A percentile compares a stretch with the other conserved stretches of the same genome.
phyloP scores from a whole-genome alignment of 768 basidiomycete genomes.

The Russula foetens region DNA sequence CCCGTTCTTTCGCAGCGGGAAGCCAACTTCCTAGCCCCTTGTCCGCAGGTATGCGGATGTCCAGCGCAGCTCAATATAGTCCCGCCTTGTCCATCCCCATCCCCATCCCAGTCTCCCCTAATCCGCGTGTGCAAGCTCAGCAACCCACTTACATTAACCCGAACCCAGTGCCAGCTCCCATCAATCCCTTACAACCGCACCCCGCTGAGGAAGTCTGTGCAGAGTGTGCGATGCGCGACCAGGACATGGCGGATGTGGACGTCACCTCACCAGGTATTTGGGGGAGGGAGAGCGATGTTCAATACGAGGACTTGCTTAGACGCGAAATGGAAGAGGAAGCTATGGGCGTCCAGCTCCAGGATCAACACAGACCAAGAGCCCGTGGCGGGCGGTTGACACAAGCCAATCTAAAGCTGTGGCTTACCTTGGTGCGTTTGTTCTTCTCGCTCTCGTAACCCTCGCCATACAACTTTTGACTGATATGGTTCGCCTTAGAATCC shows the following conservation, averaged over 20 bases:
- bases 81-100: conserved; percentile 26
- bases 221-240: conserved; percentile 97
- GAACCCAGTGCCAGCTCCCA: conserved; percentile 39
- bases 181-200: conserved; percentile 45
- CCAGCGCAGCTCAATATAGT: neutral
- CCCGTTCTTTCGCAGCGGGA: neutral
- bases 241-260: conserved; percentile 95
- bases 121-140: conserved; percentile 58
- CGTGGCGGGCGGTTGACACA: conserved; percentile 66
- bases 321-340: conserved; percentile 66
- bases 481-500: conserved; percentile 57
- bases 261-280: conserved; percentile 82
- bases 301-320: conserved; percentile 66
- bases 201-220: conserved; percentile 78
- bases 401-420: conserved; percentile 74
- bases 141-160: conserved; percentile 74
- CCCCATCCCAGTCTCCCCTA: conserved; percentile 56
- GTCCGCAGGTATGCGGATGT: conserved; percentile 8
- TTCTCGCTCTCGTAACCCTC: neutral
- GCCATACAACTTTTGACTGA: neutral
- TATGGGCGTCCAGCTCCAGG: conserved; percentile 42
- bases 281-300: conserved; percentile 83
- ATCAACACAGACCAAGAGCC: conserved; percentile 50
- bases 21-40: neutral
- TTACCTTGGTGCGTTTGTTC: conserved; percentile 50